These are phyloP conservation scores for Huiozyma sinensis DNA, from an alignment of 805 yeast genomes.

Conservation along the genomic window DNA sequence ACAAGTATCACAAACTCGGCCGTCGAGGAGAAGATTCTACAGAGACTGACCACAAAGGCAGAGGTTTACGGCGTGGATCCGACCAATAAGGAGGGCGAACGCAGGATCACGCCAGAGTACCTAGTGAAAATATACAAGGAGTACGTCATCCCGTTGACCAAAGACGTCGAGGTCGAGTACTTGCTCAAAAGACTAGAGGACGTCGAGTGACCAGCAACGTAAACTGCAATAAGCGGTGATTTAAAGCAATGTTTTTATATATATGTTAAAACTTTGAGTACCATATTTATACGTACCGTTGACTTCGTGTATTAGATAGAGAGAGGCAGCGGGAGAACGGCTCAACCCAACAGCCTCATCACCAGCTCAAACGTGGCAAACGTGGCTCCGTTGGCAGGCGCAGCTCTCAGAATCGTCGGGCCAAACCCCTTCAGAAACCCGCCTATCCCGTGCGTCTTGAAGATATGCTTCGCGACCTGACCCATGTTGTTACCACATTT, in stretches of 20 bases:
- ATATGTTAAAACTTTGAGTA: no score
- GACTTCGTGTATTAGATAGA: no score
- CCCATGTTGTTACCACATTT: slow-evolving; percentile 43
- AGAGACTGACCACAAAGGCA: slow-evolving; percentile 70
- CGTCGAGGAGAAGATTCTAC: slow-evolving; percentile 76
- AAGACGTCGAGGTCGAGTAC: slow-evolving; percentile 90
- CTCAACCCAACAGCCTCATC: slow-evolving; percentile 52
- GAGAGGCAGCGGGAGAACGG: no score
- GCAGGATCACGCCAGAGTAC: slow-evolving; percentile 72
- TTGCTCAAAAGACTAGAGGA: slow-evolving; percentile 66
- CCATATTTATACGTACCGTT: no score
- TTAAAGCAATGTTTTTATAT: no score
- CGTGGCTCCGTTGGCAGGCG: slow-evolving; percentile 96
- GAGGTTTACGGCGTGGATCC: slow-evolving; percentile 86
- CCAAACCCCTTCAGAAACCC: slow-evolving; percentile 86
- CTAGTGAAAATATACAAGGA: slow-evolving; percentile 78
- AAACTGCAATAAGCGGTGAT: no score
- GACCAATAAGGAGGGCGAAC: slow-evolving; percentile 56
- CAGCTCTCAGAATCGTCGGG: slow-evolving; percentile 91
- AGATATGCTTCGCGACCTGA: slow-evolving; percentile 46
- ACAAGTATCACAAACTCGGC: slow-evolving; percentile 75
- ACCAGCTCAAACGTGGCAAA: slow-evolving; percentile 89
- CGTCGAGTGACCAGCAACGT: not conserved
- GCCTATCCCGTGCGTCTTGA: slow-evolving; percentile 45
- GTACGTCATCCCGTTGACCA: slow-evolving; percentile 86